Base-by-base conservation (phyloP, 75 land plant genomes). In the Sequoia sempervirens region DNA sequence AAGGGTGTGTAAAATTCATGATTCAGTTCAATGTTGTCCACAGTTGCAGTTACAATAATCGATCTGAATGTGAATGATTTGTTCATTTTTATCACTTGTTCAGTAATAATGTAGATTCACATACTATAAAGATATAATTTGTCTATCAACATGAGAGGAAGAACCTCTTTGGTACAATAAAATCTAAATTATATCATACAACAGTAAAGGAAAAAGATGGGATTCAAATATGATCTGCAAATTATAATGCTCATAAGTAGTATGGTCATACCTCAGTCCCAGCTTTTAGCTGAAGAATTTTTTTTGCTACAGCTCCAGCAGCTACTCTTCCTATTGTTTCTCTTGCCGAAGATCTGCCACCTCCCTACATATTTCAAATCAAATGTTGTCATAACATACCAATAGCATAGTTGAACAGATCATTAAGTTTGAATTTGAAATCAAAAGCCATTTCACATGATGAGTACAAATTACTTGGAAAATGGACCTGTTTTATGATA, bases 321-420 rank as follows among this genome's bases (percentile, higher is more conserved):
- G 92, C 91, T 69, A 98, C 99, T 85, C 99, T 93, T 38, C 99
- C 99, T 85, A 98, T 98, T 30, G 99, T 98, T 90, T 98, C 99
- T 82, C 99, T 91, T 36, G 99, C 99, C 83, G 99, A 98, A 50
- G 99, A 98, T 85, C 99, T 92, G 36, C 99, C 98, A 90, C 99
- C 99, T 76, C 98, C 99, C 99, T 98, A 85, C 26, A 88, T 37
- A 82, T 87, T 43, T 30, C 28, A 81, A 46, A 46, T 46, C 47
- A 46, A 46, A 46, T 18, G 13, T 56, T 41, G 18, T 38, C 20
- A 79, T 43, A 84, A 37, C 43, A 74, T 10, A 8, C 40, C 37
- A 37, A 38, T 17, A 18, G 2, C 17, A 23, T 61, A 61, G 5
- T 61, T 23, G n/a, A 20, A 61, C 32, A 32, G 36, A 12, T 69